These are phyloP conservation scores for Xylariomycetidae sp. DNA, from an alignment of 2,329 filamentous ascomycete genomes.

Conservation along the genomic window DNA sequence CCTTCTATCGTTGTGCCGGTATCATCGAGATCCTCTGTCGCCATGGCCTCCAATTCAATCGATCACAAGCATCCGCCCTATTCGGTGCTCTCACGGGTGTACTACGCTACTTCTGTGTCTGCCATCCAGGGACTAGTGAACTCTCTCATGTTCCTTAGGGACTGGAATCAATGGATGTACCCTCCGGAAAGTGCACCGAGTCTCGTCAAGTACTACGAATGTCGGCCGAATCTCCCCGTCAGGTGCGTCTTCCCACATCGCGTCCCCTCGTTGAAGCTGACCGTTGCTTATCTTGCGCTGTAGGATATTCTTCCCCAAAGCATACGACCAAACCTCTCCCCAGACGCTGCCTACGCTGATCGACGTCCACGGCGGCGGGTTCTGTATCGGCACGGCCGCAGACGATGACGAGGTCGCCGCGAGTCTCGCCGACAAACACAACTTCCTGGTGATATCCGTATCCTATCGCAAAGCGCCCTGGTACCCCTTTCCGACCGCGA, in stretches of 20 bases:
- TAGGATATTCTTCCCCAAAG: constrained; percentile 31
- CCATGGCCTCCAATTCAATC: too few species aligned
- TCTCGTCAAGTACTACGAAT: constrained; percentile 31
- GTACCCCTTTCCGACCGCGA: constrained; percentile 34
- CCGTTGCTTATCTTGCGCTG: too few species aligned
- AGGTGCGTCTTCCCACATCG: constrained; percentile 18
- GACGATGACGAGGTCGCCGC: constrained; percentile 36
- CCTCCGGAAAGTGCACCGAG: constrained; percentile 22
- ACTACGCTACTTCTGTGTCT: too few species aligned
- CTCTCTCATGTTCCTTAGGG: constrained; percentile 15
- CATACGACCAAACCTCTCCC: constrained; percentile 21
- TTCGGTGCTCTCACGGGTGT: too few species aligned
- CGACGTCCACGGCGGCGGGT: constrained; percentile 41
- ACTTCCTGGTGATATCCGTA: constrained; percentile 38
- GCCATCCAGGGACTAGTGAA: constrained; percentile 16
- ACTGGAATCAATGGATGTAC: constrained; percentile 24
- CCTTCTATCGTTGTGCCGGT: too few species aligned
- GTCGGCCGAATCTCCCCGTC: constrained; percentile 27
- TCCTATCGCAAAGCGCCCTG: constrained; percentile 38
- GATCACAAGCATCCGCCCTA: too few species aligned
- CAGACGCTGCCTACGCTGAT: constrained; percentile 33
- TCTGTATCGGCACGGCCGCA: constrained; percentile 30
- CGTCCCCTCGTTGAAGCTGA: background rate
- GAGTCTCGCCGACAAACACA: constrained; percentile 31
- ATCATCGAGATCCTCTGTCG: too few species aligned